A percentile compares a stretch with the other conserved stretches of the same genome.
These are phyloP conservation scores for Solanum piurae DNA, from an alignment of 257 asterid species.

Conservation along the genomic window DNA sequence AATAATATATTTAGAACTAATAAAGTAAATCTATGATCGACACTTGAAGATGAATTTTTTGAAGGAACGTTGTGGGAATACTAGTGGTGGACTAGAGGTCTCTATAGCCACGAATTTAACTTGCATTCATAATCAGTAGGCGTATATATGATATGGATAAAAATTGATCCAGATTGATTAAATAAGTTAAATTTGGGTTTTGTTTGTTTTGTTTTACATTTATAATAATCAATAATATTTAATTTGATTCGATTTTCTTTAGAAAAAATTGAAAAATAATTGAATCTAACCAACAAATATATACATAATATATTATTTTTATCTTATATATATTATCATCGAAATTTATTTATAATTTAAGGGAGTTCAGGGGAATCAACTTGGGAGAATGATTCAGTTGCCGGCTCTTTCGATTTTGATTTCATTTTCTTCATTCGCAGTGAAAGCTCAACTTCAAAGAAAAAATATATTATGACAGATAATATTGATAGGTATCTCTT, in stretches of 20 bases:
- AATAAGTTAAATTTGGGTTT: neutral
- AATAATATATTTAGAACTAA: neutral
- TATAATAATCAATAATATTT: too few relatives aligned
- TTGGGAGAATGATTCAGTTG: neutral
- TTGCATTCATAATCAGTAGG: neutral
- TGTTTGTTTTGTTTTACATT: neutral
- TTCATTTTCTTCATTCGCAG: neutral
- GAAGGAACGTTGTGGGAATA: neutral
- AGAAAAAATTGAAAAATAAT: too few relatives aligned
- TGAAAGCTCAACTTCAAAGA: neutral
- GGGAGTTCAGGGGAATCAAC: neutral
- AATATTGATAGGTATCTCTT: neutral
- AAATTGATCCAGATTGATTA: too few relatives aligned
- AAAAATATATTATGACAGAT: neutral
- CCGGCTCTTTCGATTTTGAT: neutral
- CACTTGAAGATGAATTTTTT: neutral
- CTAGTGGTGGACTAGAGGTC: neutral
- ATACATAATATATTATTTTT: too few relatives aligned
- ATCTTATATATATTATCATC: neutral
- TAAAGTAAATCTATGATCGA: neutral
- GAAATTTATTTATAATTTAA: neutral
- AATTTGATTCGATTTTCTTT: too few relatives aligned
- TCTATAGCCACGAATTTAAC: neutral
- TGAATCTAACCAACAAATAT: neutral
- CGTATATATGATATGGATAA: neutral